Conservation (phyloP, 108 stramenopile genomes). For the Bacterosira constricta region DNA sequence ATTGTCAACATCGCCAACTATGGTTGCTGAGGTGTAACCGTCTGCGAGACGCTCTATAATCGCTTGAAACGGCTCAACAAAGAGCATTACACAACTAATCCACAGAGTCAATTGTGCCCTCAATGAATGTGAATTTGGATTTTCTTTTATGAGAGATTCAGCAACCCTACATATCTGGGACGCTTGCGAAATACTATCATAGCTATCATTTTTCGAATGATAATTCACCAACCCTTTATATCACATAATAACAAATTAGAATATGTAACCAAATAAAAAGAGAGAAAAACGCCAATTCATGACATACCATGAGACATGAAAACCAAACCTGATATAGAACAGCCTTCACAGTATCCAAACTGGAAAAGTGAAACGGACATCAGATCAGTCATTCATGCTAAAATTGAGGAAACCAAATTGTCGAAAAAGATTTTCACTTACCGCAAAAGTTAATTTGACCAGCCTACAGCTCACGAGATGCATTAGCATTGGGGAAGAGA, state of each 20-base stretch:
- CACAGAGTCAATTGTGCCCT: not conserved
- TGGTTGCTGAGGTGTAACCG: not conserved
- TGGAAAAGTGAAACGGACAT: no score
- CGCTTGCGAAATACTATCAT: no score
- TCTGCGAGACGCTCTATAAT: not conserved
- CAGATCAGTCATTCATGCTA: no score
- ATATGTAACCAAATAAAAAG: not conserved
- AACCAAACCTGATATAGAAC: not conserved
- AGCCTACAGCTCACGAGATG: not conserved
- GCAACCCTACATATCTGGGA: no score
- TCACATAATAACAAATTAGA: no score
- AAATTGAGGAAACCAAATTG: not conserved
- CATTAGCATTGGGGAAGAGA: not conserved
- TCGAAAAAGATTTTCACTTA: no score
- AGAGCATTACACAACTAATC: not conserved
- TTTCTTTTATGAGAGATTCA: not conserved
- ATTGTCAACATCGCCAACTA: not conserved
- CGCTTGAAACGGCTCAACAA: slow-evolving; percentile 1
- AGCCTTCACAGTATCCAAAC: no score
- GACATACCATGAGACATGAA: not conserved
- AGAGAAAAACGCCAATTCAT: not conserved
- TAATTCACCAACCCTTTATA: no score
- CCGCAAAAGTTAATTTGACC: not conserved
- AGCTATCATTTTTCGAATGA: no score
- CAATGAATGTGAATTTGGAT: not conserved